These are phyloP conservation scores for Tricholoma furcatifolium DNA, from an alignment of 768 basidiomycete genomes.

Conservation along the genomic window DNA sequence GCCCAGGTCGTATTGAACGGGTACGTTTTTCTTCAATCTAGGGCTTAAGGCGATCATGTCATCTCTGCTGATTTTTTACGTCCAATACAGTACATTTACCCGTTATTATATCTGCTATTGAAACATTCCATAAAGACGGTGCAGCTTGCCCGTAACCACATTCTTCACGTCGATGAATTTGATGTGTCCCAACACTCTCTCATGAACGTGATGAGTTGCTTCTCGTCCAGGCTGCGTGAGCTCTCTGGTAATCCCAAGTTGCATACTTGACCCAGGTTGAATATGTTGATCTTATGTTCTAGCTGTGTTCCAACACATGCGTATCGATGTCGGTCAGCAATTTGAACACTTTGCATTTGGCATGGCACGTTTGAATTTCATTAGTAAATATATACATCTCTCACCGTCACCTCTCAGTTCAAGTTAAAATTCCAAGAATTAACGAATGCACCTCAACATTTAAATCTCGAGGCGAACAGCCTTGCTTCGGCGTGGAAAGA, in stretches of 20 bases:
- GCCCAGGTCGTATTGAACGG: background rate
- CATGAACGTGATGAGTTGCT: background rate
- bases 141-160: background rate
- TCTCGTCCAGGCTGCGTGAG: background rate
- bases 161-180: background rate
- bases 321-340: background rate
- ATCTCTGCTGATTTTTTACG: no score
- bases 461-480: background rate
- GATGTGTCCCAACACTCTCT: background rate
- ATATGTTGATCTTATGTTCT: background rate
- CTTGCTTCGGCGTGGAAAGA: background rate
- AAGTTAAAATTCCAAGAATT: background rate
- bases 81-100: slow-evolving; percentile 2
- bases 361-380: background rate
- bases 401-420: background rate
- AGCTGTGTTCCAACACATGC: slow-evolving; percentile 11
- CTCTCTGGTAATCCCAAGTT: slow-evolving; percentile 1
- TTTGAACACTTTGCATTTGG: slow-evolving; percentile 8
- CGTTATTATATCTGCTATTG: slow-evolving; percentile 1
- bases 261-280: background rate
- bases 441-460: background rate
- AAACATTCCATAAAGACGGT: background rate
- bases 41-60: background rate
- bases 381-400: background rate
- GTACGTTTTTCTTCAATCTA: background rate